Base-by-base conservation (phyloP, 2,329 filamentous ascomycete species). In the Coniochaeta hoffmannii region DNA sequence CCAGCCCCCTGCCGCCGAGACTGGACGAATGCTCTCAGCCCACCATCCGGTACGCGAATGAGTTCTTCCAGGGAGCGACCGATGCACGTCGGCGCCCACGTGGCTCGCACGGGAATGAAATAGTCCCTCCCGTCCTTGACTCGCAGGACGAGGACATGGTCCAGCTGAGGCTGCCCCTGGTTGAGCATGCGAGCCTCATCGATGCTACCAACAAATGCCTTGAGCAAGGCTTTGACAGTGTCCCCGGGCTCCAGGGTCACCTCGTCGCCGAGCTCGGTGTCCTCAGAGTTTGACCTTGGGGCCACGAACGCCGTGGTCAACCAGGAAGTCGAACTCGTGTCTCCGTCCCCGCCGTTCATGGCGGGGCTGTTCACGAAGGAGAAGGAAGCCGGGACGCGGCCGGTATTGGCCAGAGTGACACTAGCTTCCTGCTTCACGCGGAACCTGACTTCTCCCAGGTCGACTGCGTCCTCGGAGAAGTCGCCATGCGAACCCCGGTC, bases 371-470 rank as follows among this genome's bases (percentile, higher is more conserved):
- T 87, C 1, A 92, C 83, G 67, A 99, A 96, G 1, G 80, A 81
- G 64, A 97, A 87, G 0, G 78, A 88, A 0, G 94, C 92, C 2
- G 85, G 71, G 0, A 95, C 90, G 28, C 90, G 81, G 2, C 94
- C 88, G 0, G 94, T 99, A 63, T 99, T 99, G 26, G 94, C 94
- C 55, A 99, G 83, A 0, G 92, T 97, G 44, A 97, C 68, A 3
- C 78, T 82, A 4, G 86, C 80, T 9, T 76, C 78, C 61, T 87
- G 83, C 8, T 77, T 81, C 57, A 87, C 81, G 36, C 87, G 76
- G 64, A 88, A 95, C 2, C 79, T 76, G 1, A 97, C 75, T 3
- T 85, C 75, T 0, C 91, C 92, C 68, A 97, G 94, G 64, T 93
- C 83, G 0, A 97, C 81, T 1, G 83, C 57, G 0, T 58, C 55